Conservation (phyloP, 2,329 filamentous ascomycete genomes). For the Colletotrichum siamense region DNA sequence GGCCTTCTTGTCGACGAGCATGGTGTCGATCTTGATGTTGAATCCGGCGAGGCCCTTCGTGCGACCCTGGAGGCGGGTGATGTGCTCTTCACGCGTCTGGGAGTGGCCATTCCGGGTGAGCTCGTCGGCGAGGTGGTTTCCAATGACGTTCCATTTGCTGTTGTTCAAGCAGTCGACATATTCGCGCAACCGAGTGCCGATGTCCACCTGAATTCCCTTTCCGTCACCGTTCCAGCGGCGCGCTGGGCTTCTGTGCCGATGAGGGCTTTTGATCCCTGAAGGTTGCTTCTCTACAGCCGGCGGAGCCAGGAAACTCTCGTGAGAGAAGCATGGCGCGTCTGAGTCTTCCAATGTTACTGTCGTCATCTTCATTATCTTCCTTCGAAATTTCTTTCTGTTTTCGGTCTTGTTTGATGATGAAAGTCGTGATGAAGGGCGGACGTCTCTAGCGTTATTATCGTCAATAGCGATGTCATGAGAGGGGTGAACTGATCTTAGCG, state of each 20-base stretch:
- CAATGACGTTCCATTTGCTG: conserved; percentile 7
- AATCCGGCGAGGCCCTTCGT: not conserved
- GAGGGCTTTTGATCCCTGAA: not conserved
- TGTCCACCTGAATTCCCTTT: conserved; percentile 16
- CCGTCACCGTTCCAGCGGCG: conserved; percentile 10
- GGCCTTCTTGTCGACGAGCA: conserved; percentile 9
- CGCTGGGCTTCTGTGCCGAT: not conserved
- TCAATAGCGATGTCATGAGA: not conserved
- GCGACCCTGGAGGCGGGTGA: conserved; percentile 2
- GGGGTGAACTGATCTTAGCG: not conserved
- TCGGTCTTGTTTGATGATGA: not conserved
- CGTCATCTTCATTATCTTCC: not conserved
- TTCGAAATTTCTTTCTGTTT: not conserved
- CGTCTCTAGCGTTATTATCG: not conserved
- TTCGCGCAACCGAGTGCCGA: conserved; percentile 12
- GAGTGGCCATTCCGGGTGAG: conserved; percentile 1
- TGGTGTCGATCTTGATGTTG: conserved; percentile 12
- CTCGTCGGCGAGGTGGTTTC: conserved; percentile 10
- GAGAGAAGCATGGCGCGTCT: conserved; percentile 16
- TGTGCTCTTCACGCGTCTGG: conserved; percentile 14
- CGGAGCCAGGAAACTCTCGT: conserved; percentile 1
- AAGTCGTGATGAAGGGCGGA: not conserved
- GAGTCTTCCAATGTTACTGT: conserved; percentile 5
- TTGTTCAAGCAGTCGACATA: conserved; percentile 20
- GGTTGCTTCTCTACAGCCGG: not conserved